Evolutionary conservation across 2,329 filamentous ascomycete species (phyloP), one percentile per base, ranked within the genome.

Genomic region (Ilyonectria mors-panacis): DNA sequence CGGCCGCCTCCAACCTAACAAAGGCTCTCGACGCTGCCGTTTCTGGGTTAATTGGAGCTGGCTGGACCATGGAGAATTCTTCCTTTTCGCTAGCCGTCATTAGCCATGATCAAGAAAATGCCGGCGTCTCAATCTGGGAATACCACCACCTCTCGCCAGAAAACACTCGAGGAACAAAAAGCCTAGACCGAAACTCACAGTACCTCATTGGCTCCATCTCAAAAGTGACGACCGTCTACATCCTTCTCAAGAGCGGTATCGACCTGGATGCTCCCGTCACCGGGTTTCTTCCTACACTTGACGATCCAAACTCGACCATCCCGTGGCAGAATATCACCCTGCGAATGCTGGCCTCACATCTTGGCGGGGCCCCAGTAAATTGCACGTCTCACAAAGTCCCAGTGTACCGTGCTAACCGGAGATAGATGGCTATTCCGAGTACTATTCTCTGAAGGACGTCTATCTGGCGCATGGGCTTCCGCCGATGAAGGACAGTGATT

Each of bases 191-290:
- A 0, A 72, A 82, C 60, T 82, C 81, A 0, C 81, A 84, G 69
- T 85, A 83, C 45, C 73, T 84, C 4, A 78, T 85, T 35, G 83
- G 81, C 0, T 84, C 81, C 0, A 70, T 84, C 6, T 79, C 78
- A 0, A 85, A 85, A 19, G 75, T 81, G 0, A 71, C 84, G 28
- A 79, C 83, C 0, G 80, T 78, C 15, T 76, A 82, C 13, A 23
- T 83, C 1, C 55, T 84, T 17, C 59, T 84, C 2, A 79, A 79
- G 47, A 80, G 76, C 17, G 78, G 78, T 0, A 57, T 83, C 3
- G 66, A 81, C 33, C 33, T 81, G 0, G 77, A 81, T 30, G 69
- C 73, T 1, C 70, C 78, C 0, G 70, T 84, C 4, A 80, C 78
- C 0, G 72, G 80, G 35, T 82, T 76, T 37, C 67, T 85, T 5